A percentile compares a stretch with the other conserved stretches of the same genome.
Conservation (phyloP, 176 grass and related monocot species). For the Carex littledalei region DNA sequence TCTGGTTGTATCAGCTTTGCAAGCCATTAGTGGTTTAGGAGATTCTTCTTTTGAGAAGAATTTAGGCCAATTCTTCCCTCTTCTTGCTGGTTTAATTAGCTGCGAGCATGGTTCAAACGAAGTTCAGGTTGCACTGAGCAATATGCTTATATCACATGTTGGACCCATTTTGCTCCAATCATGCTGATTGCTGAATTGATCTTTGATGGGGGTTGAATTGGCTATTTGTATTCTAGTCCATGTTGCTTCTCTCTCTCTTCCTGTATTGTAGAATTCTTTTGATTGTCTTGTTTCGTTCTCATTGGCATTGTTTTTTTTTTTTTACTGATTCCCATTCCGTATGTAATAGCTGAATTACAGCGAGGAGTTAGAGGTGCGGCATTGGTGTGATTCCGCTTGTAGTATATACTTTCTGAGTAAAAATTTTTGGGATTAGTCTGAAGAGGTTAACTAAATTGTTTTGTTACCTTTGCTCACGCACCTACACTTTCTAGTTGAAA, state of each 20-base stretch:
- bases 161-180: slow-evolving; percentile 71
- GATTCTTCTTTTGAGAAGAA: slow-evolving; percentile 74
- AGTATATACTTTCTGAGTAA: neutral
- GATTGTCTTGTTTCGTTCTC: neutral
- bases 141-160: slow-evolving; percentile 78
- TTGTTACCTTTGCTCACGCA: neutral
- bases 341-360: slow-evolving; percentile 18
- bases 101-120: slow-evolving; percentile 96
- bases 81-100: slow-evolving; percentile 74
- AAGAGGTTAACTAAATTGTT: neutral
- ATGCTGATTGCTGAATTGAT: slow-evolving; percentile 62
- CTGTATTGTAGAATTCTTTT: slow-evolving; percentile 27
- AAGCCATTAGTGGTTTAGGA: slow-evolving; percentile 64
- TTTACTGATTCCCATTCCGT: neutral
- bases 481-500: neutral
- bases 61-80: slow-evolving; percentile 75
- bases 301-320: slow-evolving; percentile 6
- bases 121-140: slow-evolving; percentile 82
- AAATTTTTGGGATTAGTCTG: neutral
- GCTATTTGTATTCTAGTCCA: neutral
- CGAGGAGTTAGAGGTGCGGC: neutral
- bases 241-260: neutral
- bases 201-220: neutral
- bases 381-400: neutral
- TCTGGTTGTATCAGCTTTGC: slow-evolving; percentile 79